Evolutionary conservation across 768 basidiomycete genomes (phyloP).

Genomic region (Tulasnella sp.): DNA sequence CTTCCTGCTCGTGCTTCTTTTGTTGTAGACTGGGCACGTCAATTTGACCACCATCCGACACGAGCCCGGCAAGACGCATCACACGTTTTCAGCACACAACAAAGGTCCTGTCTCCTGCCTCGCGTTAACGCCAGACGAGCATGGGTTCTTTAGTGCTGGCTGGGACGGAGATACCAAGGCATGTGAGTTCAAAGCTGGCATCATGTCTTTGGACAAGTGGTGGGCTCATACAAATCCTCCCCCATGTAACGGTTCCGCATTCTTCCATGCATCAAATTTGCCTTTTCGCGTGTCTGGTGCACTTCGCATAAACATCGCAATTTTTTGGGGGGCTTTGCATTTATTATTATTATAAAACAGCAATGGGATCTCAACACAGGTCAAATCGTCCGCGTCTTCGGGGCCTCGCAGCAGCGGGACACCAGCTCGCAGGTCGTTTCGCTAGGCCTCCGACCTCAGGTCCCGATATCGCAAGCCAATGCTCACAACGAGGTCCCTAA

Average conservation of each 20-base stretch:
- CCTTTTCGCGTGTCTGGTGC: too few relatives aligned
- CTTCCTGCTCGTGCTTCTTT: not conserved
- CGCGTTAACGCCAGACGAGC: conserved; percentile 68
- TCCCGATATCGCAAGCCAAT: not conserved
- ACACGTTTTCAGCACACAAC: conserved; percentile 63
- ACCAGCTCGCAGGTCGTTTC: not conserved
- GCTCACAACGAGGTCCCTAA: not conserved
- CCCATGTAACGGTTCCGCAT: too few relatives aligned
- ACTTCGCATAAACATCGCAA: not conserved
- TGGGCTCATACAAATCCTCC: not conserved
- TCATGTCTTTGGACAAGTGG: too few relatives aligned
- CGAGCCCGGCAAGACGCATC: conserved; percentile 68
- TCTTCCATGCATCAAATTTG: too few relatives aligned
- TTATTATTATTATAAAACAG: too few relatives aligned
- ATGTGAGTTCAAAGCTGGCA: conserved; percentile 26
- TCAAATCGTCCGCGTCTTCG: conserved; percentile 60
- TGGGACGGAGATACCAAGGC: conserved; percentile 90
- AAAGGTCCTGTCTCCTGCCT: conserved; percentile 73
- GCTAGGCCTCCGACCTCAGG: conserved; percentile 1
- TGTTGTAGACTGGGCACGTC: conserved; percentile 66
- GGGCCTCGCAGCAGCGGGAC: conserved; percentile 25
- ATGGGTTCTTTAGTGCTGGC: conserved; percentile 77
- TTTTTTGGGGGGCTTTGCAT: not conserved
- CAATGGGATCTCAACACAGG: conserved; percentile 99
- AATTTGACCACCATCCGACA: conserved; percentile 90